A percentile compares a stretch with the other conserved stretches of the same genome.
Evolutionary conservation across 768 basidiomycete species (phyloP).

Genomic region (Tubosaeta sp.): DNA sequence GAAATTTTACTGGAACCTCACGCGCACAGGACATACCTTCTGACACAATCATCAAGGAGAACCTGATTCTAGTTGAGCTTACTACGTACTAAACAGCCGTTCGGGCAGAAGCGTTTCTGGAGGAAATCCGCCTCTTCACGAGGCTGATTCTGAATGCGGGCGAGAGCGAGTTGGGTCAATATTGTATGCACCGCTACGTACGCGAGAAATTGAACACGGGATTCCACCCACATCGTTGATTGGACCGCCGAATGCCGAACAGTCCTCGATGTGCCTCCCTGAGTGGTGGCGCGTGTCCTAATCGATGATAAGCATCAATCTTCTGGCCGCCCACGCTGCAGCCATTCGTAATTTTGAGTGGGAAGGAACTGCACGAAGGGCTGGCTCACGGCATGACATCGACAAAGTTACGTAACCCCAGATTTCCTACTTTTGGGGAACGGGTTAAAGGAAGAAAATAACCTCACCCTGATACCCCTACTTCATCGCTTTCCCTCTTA

Average conservation of each 20-base stretch:
- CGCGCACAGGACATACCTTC: slow-evolving; percentile 37
- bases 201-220: no score
- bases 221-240: background rate
- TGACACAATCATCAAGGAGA: slow-evolving; percentile 37
- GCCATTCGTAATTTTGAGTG: background rate
- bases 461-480: background rate
- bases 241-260: slow-evolving; percentile 10
- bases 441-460: slow-evolving; percentile 17
- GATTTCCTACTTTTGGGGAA: slow-evolving; percentile 28
- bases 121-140: slow-evolving; percentile 30
- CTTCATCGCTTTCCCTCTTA: slow-evolving; percentile 12
- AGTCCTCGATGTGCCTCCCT: slow-evolving; percentile 28
- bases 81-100: slow-evolving; percentile 20
- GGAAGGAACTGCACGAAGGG: background rate
- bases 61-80: slow-evolving; percentile 29
- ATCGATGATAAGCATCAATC: slow-evolving; percentile 14
- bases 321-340: slow-evolving; percentile 13
- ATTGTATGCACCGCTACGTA: no score
- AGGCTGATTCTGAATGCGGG: slow-evolving; percentile 33
- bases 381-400: background rate
- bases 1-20: slow-evolving; percentile 42
- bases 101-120: slow-evolving; percentile 27
- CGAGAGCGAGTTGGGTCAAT: slow-evolving; percentile 13
- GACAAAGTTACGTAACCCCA: slow-evolving; percentile 32
- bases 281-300: background rate